phyloP scores from a whole-genome alignment of 1,284 basidiomycete genomes.

The Ceratobasidium sp. region DNA sequence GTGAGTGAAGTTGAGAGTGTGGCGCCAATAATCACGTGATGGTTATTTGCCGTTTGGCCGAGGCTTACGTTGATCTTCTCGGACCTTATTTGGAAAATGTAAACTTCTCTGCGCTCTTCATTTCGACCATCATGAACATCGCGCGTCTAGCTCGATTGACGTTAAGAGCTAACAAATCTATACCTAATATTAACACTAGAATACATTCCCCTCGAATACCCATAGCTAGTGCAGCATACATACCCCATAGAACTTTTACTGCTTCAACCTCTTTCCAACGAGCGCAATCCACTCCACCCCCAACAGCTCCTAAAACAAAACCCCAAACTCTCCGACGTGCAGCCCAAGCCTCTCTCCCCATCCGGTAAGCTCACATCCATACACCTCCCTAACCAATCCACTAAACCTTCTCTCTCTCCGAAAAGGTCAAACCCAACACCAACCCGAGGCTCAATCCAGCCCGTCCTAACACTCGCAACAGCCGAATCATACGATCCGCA shows the following conservation, averaged over 20 bases:
- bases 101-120: conserved; percentile 20
- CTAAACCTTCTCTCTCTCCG: no score
- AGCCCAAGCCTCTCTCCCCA: conserved; percentile 80
- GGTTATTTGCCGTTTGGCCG: conserved; percentile 22
- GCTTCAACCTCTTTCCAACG: not conserved
- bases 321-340: conserved; percentile 77
- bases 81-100: conserved; percentile 23
- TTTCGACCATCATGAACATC: conserved; percentile 33
- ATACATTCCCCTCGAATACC: not conserved
- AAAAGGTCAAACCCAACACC: conserved; percentile 75
- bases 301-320: conserved; percentile 58
- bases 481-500: conserved; percentile 79
- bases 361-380: conserved; percentile 61
- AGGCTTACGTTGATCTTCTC: conserved; percentile 16
- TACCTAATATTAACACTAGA: not conserved
- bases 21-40: conserved; percentile 28
- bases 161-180: not conserved
- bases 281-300: conserved; percentile 16
- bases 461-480: conserved; percentile 81
- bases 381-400: no score
- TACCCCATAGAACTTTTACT: not conserved
- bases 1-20: conserved; percentile 14
- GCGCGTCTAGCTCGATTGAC: conserved; percentile 11
- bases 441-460: conserved; percentile 78
- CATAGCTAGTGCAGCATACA: not conserved